These are phyloP conservation scores for Apiospora phragmitis DNA, from an alignment of 2,329 filamentous ascomycete genomes.

Conservation along the genomic window DNA sequence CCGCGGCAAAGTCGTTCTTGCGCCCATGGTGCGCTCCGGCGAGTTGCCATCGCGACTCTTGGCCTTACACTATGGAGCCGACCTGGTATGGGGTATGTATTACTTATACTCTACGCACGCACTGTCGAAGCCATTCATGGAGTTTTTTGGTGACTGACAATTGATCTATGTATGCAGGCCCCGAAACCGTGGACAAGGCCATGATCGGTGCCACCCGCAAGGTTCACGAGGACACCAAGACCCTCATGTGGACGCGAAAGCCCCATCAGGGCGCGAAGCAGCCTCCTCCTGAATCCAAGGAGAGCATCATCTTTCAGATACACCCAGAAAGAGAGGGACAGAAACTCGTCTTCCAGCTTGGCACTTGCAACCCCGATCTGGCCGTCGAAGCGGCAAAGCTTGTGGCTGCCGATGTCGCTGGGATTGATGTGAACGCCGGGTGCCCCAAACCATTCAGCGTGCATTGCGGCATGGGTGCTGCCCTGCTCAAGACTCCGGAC, in stretches of 20 bases:
- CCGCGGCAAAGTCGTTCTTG: constrained; percentile 88
- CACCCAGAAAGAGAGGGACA: constrained; percentile 75
- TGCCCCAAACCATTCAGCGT: constrained; percentile 98
- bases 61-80: constrained; percentile 91
- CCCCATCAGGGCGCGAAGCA: constrained; percentile 70
- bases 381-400: constrained; percentile 84
- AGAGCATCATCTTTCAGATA: constrained; percentile 80
- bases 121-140: neutral
- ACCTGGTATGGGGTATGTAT: constrained; percentile 85
- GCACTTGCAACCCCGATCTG: constrained; percentile 77
- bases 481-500: constrained; percentile 82
- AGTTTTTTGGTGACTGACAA: neutral
- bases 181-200: constrained; percentile 89
- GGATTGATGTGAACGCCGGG: constrained; percentile 97
- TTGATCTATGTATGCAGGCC: constrained; percentile 55
- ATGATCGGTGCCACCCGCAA: constrained; percentile 84
- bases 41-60: constrained; percentile 88
- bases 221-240: constrained; percentile 73
- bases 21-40: constrained; percentile 97
- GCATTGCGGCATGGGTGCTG: constrained; percentile 91
- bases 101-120: neutral
- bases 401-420: constrained; percentile 83
- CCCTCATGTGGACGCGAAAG: constrained; percentile 80
- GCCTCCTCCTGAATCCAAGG: constrained; percentile 50
- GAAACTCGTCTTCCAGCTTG: constrained; percentile 86